These are phyloP conservation scores for Trametes cubensis DNA, from an alignment of 768 basidiomycete genomes.

Conservation along the genomic window DNA sequence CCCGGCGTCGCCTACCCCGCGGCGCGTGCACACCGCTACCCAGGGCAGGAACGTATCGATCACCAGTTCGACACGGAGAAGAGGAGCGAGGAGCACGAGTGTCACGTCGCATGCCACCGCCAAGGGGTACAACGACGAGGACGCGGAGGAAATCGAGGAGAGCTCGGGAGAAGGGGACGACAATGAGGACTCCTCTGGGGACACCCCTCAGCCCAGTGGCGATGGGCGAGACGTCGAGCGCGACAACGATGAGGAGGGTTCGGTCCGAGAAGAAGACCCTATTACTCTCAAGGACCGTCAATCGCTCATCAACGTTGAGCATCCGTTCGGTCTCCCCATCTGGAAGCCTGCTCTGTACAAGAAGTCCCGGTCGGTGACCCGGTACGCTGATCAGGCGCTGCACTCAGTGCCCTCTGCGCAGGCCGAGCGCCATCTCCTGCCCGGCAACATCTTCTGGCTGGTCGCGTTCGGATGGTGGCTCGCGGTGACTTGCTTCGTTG, in stretches of 20 bases:
- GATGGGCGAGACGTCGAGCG: conserved; percentile 39
- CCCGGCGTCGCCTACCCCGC: conserved; percentile 48
- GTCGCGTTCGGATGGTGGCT: conserved; percentile 95
- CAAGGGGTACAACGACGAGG: conserved; percentile 50
- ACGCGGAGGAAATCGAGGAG: conserved; percentile 56
- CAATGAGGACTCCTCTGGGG: conserved; percentile 38
- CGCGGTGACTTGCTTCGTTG: conserved; percentile 63
- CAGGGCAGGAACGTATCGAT: conserved; percentile 53
- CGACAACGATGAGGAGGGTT: conserved; percentile 42
- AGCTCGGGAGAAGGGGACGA: conserved; percentile 34
- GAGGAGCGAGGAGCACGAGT: conserved; percentile 60
- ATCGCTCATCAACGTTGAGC: conserved; percentile 97
- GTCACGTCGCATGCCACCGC: conserved; percentile 53
- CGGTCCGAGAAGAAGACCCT: conserved; percentile 69
- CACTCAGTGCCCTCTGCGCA: conserved; percentile 92
- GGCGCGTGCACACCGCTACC: conserved; percentile 45
- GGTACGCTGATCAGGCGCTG: conserved; percentile 92
- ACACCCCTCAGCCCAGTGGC: conserved; percentile 33
- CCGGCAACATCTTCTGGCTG: conserved; percentile 94
- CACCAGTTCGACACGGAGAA: conserved; percentile 49
- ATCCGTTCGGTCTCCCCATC: conserved; percentile 98
- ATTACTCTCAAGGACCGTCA: conserved; percentile 95
- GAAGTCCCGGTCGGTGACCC: conserved; percentile 94
- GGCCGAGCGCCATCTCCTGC: conserved; percentile 89
- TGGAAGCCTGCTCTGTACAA: conserved; percentile 99